A percentile compares a stretch with the other conserved stretches of the same genome.
These are phyloP conservation scores for Lachnellula arida DNA, from an alignment of 2,329 filamentous ascomycete species.

Conservation along the genomic window DNA sequence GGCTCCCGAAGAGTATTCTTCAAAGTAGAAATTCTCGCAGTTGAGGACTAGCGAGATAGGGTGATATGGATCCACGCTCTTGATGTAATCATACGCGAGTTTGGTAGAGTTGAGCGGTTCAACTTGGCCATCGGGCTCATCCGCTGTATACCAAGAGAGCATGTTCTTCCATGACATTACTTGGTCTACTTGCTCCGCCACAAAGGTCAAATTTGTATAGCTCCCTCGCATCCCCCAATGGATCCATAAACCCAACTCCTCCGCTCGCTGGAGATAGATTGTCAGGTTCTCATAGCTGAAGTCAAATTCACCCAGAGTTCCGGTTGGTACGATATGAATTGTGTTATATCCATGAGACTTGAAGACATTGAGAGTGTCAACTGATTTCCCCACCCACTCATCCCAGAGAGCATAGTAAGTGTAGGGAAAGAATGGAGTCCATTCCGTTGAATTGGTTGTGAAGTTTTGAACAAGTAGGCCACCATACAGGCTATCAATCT, in stretches of 20 bases:
- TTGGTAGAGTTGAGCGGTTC: constrained; percentile 40
- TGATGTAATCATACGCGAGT: constrained; percentile 40
- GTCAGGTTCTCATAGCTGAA: constrained; percentile 28
- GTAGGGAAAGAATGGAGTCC: constrained; percentile 39
- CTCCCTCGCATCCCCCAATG: constrained; percentile 36
- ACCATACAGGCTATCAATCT: constrained; percentile 41
- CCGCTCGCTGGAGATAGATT: too few species aligned
- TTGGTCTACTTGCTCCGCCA: constrained; percentile 30
- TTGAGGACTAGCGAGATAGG: constrained; percentile 48
- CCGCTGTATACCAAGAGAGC: constrained; percentile 46
- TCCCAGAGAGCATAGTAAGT: constrained; percentile 42
- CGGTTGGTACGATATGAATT: constrained; percentile 32
- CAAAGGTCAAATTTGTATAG: constrained; percentile 37
- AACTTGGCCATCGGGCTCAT: constrained; percentile 42
- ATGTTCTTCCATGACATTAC: constrained; percentile 7
- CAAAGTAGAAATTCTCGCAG: constrained; percentile 48
- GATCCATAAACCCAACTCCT: constrained; percentile 31
- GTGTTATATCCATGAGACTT: constrained; percentile 37
- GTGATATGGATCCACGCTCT: constrained; percentile 46
- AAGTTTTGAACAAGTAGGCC: constrained; percentile 37
- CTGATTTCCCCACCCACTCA: constrained; percentile 29
- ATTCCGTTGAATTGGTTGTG: constrained; percentile 20
- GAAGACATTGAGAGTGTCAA: constrained; percentile 24
- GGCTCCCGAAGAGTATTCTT: constrained; percentile 44
- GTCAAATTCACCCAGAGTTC: constrained; percentile 4